Evolutionary conservation across 768 basidiomycete species (phyloP).

Genomic region (Gyrodon lividus): DNA sequence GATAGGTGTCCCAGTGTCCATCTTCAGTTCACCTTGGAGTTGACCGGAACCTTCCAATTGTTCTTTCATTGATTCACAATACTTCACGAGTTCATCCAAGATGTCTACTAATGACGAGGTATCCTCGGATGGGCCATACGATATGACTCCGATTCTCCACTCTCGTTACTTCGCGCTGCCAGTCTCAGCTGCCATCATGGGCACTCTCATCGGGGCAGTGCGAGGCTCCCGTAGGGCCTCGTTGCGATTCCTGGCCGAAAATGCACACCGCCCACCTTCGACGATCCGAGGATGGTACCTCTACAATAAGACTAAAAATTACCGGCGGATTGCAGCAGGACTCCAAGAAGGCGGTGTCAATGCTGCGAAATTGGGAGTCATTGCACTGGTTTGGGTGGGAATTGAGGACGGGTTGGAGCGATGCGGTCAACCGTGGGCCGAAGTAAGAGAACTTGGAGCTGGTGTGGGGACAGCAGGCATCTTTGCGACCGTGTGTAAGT

Average conservation of each 20-base stretch:
- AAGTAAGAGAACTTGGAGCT: constrained; percentile 58
- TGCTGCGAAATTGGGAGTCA: constrained; percentile 47
- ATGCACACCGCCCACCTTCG: constrained; percentile 81
- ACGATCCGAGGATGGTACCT: constrained; percentile 93
- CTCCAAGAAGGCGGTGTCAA: constrained; percentile 65
- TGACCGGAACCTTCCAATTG: not conserved
- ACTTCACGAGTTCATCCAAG: not conserved
- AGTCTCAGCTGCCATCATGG: constrained; percentile 55
- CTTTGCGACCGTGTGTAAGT: constrained; percentile 57
- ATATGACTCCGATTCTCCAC: constrained; percentile 30
- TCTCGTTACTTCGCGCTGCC: constrained; percentile 63
- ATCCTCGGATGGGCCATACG: constrained; percentile 18
- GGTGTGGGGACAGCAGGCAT: constrained; percentile 61
- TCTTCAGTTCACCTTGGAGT: not conserved
- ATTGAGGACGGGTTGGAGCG: constrained; percentile 45
- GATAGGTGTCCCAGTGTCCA: not conserved
- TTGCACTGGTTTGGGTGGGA: constrained; percentile 49
- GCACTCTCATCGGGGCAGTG: constrained; percentile 68
- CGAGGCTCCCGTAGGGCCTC: constrained; percentile 70
- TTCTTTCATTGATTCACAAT: not conserved
- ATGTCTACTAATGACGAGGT: constrained; percentile 18
- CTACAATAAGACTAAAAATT: constrained; percentile 96
- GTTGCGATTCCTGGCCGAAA: constrained; percentile 87
- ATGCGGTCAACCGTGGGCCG: constrained; percentile 34
- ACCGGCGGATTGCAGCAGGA: constrained; percentile 72